These are phyloP conservation scores for Cornus controversa DNA, from an alignment of 148 eudicot genomes.

Conservation along the genomic window DNA sequence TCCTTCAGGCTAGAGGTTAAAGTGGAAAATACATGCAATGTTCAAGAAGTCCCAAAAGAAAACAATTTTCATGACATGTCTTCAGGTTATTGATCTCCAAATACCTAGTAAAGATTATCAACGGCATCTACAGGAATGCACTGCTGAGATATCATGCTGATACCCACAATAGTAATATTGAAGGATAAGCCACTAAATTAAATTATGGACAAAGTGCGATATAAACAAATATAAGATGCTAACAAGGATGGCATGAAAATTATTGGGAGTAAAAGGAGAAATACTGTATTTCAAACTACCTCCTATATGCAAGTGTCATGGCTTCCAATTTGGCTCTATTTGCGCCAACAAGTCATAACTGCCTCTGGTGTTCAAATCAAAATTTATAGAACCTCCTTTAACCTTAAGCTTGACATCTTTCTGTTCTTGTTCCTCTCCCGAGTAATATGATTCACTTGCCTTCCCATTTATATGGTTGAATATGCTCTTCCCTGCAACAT, in stretches of 20 bases:
- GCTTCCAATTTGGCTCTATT: conserved; percentile 28
- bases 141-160: neutral
- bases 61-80: neutral
- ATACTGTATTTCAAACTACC: neutral
- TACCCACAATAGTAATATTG: neutral
- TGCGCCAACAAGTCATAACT: conserved; percentile 37
- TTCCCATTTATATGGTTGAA: conserved; percentile 1
- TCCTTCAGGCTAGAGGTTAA: neutral
- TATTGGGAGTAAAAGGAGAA: neutral
- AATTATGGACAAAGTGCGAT: neutral
- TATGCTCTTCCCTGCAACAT: neutral
- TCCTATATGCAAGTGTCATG: conserved; percentile 24
- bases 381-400: conserved; percentile 33
- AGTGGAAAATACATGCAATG: neutral
- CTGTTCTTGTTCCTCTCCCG: conserved; percentile 14
- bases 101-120: neutral
- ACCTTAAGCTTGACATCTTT: conserved; percentile 27
- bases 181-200: neutral
- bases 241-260: neutral
- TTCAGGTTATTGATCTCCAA: neutral
- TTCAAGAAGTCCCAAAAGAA: too few relatives aligned
- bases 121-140: neutral
- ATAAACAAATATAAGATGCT: neutral
- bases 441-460: conserved; percentile 16
- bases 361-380: conserved; percentile 40